phyloP scores from a whole-genome alignment of 176 grass and related monocot species.

The Zoysia pacifica region DNA sequence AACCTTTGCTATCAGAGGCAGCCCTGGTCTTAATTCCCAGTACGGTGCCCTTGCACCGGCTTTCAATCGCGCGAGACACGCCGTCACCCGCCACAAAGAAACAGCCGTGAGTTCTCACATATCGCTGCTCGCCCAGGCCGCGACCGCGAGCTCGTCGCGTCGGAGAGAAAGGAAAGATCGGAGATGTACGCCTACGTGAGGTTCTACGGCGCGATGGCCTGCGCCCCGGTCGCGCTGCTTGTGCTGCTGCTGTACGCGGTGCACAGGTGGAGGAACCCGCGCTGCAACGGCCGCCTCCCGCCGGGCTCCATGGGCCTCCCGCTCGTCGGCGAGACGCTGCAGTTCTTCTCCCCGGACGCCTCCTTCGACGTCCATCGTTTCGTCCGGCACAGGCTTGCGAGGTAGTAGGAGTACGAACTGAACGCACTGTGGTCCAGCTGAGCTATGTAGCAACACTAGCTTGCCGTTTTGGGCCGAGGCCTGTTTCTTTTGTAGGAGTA shows the following conservation, averaged over 20 bases:
- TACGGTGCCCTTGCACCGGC: not conserved
- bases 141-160: not conserved
- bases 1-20: not conserved
- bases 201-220: not conserved
- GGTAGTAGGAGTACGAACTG: conserved; percentile 11
- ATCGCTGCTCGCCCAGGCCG: not conserved
- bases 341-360: conserved; percentile 65
- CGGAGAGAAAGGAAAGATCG: not conserved
- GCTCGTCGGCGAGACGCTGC: conserved; percentile 59
- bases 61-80: not conserved
- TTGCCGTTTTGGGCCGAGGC: too few species aligned
- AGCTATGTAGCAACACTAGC: too few species aligned
- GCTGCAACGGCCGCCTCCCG: conserved; percentile 49
- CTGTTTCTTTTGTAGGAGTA: not conserved
- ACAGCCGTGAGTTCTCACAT: not conserved
- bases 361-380: conserved; percentile 59
- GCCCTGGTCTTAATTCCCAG: not conserved
- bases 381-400: conserved; percentile 52
- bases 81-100: not conserved
- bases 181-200: conserved; percentile 26
- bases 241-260: conserved; percentile 33
- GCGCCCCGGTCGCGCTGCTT: not conserved
- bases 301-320: conserved; percentile 75
- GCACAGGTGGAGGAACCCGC: conserved; percentile 57
- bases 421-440: not conserved